These are phyloP conservation scores for Botryosphaeria agaves DNA, from an alignment of 2,329 filamentous ascomycete genomes.

Conservation along the genomic window DNA sequence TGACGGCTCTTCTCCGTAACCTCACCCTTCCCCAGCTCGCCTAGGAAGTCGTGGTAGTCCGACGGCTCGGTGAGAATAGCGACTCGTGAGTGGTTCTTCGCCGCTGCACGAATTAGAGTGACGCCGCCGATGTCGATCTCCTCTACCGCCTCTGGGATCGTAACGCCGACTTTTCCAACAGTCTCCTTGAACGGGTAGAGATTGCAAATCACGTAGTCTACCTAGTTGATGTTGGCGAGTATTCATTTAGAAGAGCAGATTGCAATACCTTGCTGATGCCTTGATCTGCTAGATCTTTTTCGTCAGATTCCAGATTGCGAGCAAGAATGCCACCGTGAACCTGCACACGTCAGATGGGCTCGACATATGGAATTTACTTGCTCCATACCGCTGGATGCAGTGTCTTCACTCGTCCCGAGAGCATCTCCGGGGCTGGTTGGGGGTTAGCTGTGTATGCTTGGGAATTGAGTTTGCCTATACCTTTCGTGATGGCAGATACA, in stretches of 20 bases:
- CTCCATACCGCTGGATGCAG: conserved; percentile 35
- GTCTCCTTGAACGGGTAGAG: conserved; percentile 99
- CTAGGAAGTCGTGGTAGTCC: conserved; percentile 79
- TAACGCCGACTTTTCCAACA: conserved; percentile 91
- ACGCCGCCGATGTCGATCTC: conserved; percentile 90
- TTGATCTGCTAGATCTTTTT: conserved; percentile 90
- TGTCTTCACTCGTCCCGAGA: conserved; percentile 65
- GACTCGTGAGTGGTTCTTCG: conserved; percentile 93
- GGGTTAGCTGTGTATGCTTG: too few species aligned
- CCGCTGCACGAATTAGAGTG: conserved; percentile 85
- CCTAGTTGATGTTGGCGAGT: conserved; percentile 10
- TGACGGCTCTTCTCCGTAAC: conserved; percentile 75
- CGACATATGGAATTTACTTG: conserved; percentile 22
- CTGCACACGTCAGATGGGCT: not conserved
- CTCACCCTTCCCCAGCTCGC: conserved; percentile 65
- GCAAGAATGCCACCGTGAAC: conserved; percentile 66
- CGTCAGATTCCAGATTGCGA: conserved; percentile 82
- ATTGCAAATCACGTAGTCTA: conserved; percentile 57
- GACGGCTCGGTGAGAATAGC: conserved; percentile 88
- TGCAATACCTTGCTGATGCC: conserved; percentile 89
- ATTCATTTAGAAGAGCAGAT: too few species aligned
- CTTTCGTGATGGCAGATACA: conserved; percentile 83
- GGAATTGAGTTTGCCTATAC: conserved; percentile 18
- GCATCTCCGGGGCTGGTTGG: conserved; percentile 95
- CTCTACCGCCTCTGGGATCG: conserved; percentile 89